phyloP scores from a whole-genome alignment of 129 eudicot species.

The Tagetes patula region DNA sequence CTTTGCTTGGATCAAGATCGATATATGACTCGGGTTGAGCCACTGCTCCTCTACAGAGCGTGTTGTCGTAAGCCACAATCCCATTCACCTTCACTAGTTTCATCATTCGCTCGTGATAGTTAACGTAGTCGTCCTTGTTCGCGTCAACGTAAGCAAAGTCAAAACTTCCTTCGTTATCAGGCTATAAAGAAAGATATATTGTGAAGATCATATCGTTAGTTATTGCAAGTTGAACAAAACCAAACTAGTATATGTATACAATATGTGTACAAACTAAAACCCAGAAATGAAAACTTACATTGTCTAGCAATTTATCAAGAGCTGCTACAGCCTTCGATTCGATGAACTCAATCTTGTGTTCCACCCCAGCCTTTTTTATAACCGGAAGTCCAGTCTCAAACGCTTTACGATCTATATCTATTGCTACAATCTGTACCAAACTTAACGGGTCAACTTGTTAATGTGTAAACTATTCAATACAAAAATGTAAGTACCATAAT shows the following conservation, averaged over 20 bases:
- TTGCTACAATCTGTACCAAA: slow-evolving; percentile 35
- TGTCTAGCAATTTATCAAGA: slow-evolving; percentile 40
- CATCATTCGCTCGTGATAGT: slow-evolving; percentile 56
- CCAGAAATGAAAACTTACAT: slow-evolving; percentile 19
- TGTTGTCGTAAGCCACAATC: slow-evolving; percentile 58
- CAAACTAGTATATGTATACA: no score
- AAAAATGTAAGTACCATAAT: not conserved
- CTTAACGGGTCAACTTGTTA: no score
- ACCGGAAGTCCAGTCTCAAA: slow-evolving; percentile 41
- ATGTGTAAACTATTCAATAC: not conserved
- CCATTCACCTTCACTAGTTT: slow-evolving; percentile 58
- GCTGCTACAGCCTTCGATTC: slow-evolving; percentile 39
- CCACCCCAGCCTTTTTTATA: slow-evolving; percentile 37
- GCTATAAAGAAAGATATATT: slow-evolving; percentile 27
- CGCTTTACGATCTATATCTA: slow-evolving; percentile 21
- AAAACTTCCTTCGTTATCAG: slow-evolving; percentile 44
- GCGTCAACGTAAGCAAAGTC: slow-evolving; percentile 73
- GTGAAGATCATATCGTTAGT: no score
- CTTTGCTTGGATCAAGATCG: slow-evolving; percentile 3
- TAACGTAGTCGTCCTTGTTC: slow-evolving; percentile 48
- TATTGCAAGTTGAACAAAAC: no score
- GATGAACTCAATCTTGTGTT: slow-evolving; percentile 42
- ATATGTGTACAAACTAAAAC: no score
- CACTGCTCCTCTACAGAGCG: slow-evolving; percentile 53
- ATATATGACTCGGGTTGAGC: slow-evolving; percentile 35